Conservation (phyloP, 2,329 filamentous ascomycete genomes). For the Coleophoma crateriformis region DNA sequence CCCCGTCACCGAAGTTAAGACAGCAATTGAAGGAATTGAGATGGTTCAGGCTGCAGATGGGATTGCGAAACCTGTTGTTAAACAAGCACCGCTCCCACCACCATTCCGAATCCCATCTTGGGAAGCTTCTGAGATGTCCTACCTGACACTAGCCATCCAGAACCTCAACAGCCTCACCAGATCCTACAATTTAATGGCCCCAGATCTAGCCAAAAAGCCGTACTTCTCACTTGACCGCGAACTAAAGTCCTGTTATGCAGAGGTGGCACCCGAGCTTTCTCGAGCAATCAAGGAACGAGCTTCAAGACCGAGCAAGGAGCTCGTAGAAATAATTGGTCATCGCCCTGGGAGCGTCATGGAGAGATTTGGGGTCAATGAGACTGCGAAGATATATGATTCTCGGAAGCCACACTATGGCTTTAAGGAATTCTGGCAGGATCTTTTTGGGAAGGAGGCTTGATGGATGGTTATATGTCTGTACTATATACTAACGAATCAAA, state of each 20-base stretch:
- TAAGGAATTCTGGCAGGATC: conserved; percentile 82
- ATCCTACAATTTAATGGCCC: conserved; percentile 93
- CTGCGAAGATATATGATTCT: conserved; percentile 67
- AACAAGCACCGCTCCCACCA: conserved; percentile 32
- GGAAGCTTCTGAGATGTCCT: conserved; percentile 66
- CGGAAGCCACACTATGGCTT: conserved; percentile 75
- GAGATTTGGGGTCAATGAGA: conserved; percentile 44
- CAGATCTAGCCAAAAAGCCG: conserved; percentile 85
- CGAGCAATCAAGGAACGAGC: conserved; percentile 68
- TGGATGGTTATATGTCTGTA: no score
- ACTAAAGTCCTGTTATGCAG: conserved; percentile 73
- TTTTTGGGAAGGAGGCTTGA: conserved; percentile 40
- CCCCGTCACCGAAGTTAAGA: background rate
- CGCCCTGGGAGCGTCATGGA: conserved; percentile 52
- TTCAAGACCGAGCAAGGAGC: conserved; percentile 33
- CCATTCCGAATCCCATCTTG: conserved; percentile 78
- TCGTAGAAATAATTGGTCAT: conserved; percentile 35
- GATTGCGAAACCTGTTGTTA: conserved; percentile 2
- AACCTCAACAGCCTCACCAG: conserved; percentile 76
- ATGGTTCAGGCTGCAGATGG: conserved; percentile 1
- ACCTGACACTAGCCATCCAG: conserved; percentile 69
- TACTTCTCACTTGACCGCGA: conserved; percentile 84
- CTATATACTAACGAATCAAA: no score
- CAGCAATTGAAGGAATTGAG: conserved; percentile 1
- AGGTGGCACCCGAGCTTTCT: conserved; percentile 74